These are phyloP conservation scores for Sarocladium brachiariae DNA, from an alignment of 2,329 filamentous ascomycete genomes.

Conservation along the genomic window DNA sequence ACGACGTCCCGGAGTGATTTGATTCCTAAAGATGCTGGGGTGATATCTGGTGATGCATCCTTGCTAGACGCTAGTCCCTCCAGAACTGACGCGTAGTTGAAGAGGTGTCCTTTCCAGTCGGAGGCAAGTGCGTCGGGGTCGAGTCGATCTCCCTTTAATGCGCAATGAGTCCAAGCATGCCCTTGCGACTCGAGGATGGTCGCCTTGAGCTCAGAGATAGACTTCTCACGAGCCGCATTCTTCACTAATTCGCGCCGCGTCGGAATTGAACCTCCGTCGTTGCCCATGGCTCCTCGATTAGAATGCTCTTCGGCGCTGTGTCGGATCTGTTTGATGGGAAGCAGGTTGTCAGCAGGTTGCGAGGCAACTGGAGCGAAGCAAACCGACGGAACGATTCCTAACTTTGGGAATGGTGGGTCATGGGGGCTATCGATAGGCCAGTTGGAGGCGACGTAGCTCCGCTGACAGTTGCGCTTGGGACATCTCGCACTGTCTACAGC, in stretches of 20 bases:
- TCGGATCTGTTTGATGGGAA: too few relatives aligned
- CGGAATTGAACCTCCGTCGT: slow-evolving; percentile 95
- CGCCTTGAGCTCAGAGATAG: slow-evolving; percentile 81
- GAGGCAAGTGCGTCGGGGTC: slow-evolving; percentile 68
- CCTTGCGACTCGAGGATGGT: slow-evolving; percentile 76
- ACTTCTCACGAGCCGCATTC: slow-evolving; percentile 76
- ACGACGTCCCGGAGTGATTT: slow-evolving; percentile 80
- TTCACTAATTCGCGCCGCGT: slow-evolving; percentile 95
- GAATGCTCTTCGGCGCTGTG: too few relatives aligned
- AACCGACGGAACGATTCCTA: slow-evolving; percentile 2
- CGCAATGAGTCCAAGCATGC: slow-evolving; percentile 82
- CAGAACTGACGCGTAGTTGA: slow-evolving; percentile 90
- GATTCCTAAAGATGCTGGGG: slow-evolving; percentile 51
- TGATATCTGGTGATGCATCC: slow-evolving; percentile 41
- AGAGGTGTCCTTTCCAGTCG: slow-evolving; percentile 75
- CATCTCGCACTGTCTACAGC: not conserved
- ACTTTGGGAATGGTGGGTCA: not conserved
- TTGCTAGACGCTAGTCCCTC: slow-evolving; percentile 51
- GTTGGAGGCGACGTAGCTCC: slow-evolving; percentile 5
- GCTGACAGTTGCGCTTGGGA: not conserved
- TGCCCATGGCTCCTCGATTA: slow-evolving; percentile 93
- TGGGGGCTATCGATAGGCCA: slow-evolving; percentile 5
- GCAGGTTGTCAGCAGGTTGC: not conserved
- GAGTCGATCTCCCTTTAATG: slow-evolving; percentile 73
- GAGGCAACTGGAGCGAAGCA: not conserved